Evolutionary conservation across 176 grass and related monocot species (phyloP).

Genomic region (Aegilops speltoides): DNA sequence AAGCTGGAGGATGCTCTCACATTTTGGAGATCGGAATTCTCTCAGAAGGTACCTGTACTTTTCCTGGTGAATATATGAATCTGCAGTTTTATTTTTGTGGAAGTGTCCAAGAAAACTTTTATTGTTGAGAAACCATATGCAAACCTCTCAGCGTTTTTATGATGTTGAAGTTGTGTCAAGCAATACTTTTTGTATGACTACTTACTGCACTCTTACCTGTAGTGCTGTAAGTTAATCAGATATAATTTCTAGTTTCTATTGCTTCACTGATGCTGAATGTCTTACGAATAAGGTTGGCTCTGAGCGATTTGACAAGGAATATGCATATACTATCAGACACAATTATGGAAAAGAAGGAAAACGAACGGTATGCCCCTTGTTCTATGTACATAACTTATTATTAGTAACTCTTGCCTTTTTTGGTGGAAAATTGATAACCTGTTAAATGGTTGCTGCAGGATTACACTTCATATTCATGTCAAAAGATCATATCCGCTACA

Average conservation of each 20-base stretch:
- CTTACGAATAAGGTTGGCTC: slow-evolving; percentile 66
- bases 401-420: slow-evolving; percentile 19
- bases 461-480: slow-evolving; percentile 96
- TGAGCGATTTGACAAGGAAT: slow-evolving; percentile 96
- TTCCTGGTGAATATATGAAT: slow-evolving; percentile 17
- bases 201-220: neutral
- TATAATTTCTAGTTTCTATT: slow-evolving; percentile 3
- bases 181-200: neutral
- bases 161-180: neutral
- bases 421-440: neutral
- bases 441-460: slow-evolving; percentile 59
- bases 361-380: slow-evolving; percentile 58
- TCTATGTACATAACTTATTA: neutral
- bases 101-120: neutral
- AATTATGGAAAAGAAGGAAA: slow-evolving; percentile 99
- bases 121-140: neutral
- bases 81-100: neutral
- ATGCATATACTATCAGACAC: slow-evolving; percentile 81
- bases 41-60: slow-evolving; percentile 75
- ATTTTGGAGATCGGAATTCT: slow-evolving; percentile 96
- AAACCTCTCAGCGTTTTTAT: slow-evolving; percentile 1
- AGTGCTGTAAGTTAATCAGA: neutral
- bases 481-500: slow-evolving; percentile 91
- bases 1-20: slow-evolving; percentile 96
- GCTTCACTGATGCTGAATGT: slow-evolving; percentile 27